phyloP scores from a whole-genome alignment of 179 eudicot genomes.

The Silene coronaria region DNA sequence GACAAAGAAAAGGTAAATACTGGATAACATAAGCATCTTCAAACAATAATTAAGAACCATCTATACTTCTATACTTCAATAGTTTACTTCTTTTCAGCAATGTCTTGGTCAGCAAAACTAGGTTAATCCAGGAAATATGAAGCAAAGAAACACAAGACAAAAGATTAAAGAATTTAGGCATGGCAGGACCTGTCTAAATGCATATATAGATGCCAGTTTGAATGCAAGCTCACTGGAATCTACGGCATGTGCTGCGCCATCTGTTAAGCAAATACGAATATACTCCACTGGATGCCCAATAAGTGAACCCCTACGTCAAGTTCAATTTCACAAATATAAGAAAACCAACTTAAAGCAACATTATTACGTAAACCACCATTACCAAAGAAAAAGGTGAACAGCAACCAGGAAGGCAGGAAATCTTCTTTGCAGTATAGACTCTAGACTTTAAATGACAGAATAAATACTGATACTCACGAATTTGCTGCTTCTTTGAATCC shows the following conservation, averaged over 20 bases:
- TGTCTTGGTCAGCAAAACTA: slow-evolving; percentile 5
- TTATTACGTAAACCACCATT: neutral
- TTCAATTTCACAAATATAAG: slow-evolving; percentile 7
- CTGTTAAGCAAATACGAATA: slow-evolving; percentile 66
- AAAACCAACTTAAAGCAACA: neutral
- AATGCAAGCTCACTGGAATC: slow-evolving; percentile 99
- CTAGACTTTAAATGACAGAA: neutral
- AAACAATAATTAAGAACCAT: neutral
- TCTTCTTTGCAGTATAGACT: neutral
- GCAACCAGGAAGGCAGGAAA: neutral
- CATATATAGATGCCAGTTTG: slow-evolving; percentile 86
- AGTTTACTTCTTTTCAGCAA: neutral
- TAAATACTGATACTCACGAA: slow-evolving; percentile 50
- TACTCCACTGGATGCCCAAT: slow-evolving; percentile 95
- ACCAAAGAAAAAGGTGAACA: neutral
- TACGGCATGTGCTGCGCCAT: slow-evolving; percentile 92
- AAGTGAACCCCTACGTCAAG: slow-evolving; percentile 68
- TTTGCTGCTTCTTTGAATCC: slow-evolving; percentile 96
- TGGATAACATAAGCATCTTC: neutral
- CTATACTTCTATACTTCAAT: neutral
- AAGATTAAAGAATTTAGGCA: slow-evolving; percentile 4
- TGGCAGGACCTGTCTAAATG: slow-evolving; percentile 81
- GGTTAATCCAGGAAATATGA: neutral
- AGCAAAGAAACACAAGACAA: neutral
- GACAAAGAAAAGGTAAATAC: slow-evolving; percentile 8